phyloP scores from a whole-genome alignment of 495 filamentous ascomycete species.

The Staphylotrichum longicolle region DNA sequence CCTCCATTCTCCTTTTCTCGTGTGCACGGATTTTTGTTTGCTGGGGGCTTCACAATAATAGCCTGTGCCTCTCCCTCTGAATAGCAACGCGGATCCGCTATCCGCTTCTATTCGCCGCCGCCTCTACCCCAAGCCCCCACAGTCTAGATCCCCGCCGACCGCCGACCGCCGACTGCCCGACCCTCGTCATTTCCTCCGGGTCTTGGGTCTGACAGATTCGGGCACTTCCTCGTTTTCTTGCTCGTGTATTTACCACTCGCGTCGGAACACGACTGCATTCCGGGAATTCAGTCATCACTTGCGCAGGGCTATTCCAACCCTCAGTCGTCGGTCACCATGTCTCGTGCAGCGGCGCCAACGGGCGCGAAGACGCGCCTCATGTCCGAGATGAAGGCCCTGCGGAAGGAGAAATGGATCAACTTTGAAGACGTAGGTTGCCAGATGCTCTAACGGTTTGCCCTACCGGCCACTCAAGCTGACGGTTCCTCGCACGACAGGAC shows the following conservation, averaged over 20 bases:
- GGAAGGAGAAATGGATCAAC: constrained; percentile 89
- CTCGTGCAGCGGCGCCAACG: constrained; percentile 22
- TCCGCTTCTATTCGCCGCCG: constrained; percentile 2
- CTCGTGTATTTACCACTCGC: background rate
- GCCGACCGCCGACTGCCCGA: background rate
- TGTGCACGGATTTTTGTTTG: background rate
- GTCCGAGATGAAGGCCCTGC: constrained; percentile 80
- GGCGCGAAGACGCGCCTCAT: constrained; percentile 79
- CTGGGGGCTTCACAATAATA: background rate
- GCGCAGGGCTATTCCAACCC: too few species aligned
- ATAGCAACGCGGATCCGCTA: background rate
- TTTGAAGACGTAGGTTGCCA: constrained; percentile 52
- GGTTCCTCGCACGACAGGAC: constrained; percentile 45
- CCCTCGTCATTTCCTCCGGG: background rate
- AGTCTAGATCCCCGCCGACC: background rate
- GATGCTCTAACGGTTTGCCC: background rate
- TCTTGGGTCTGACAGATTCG: background rate
- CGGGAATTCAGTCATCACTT: background rate
- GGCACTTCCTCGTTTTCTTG: background rate
- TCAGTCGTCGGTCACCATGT: constrained; percentile 15
- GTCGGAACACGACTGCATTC: background rate
- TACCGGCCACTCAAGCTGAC: constrained; percentile 10
- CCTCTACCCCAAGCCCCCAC: background rate
- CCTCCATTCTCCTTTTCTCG: background rate
- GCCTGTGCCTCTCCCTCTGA: background rate